A percentile compares a stretch with the other conserved stretches of the same genome.
Conservation (phyloP, 2,329 filamentous ascomycete genomes). For the Botrytis porri region DNA sequence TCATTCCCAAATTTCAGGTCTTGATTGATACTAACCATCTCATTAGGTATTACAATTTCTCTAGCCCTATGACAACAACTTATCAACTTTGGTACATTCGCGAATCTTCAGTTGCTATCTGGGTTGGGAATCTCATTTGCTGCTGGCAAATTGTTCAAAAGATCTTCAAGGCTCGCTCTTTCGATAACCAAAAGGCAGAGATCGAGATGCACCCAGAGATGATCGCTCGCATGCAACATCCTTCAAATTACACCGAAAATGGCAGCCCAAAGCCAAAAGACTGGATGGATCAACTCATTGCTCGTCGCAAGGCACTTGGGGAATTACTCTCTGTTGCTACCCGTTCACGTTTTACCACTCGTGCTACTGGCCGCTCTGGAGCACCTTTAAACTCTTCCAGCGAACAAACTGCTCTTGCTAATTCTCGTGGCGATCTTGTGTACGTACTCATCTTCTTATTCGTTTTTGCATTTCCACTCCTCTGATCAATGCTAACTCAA, state of each 20-base stretch:
- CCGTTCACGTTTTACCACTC: constrained; percentile 1
- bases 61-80: constrained; percentile 35
- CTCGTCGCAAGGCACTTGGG: constrained; percentile 1
- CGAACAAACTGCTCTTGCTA: background rate
- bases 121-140: constrained; percentile 50
- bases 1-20: background rate
- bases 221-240: constrained; percentile 9
- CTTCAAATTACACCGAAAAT: constrained; percentile 11
- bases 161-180: constrained; percentile 29
- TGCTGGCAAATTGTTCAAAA: constrained; percentile 43
- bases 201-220: constrained; percentile 18
- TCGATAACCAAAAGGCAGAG: constrained; percentile 20
- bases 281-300: constrained; percentile 16
- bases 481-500: background rate
- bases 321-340: constrained; percentile 7
- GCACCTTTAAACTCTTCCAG: background rate
- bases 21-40: background rate
- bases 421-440: constrained; percentile 6
- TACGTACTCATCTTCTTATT: background rate
- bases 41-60: constrained; percentile 29
- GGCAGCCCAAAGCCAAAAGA: constrained; percentile 15
- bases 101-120: constrained; percentile 50
- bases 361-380: background rate
- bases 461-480: background rate
- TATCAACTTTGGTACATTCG: constrained; percentile 48